phyloP scores from a whole-genome alignment of 495 filamentous ascomycete species.

The Podospora sp. region DNA sequence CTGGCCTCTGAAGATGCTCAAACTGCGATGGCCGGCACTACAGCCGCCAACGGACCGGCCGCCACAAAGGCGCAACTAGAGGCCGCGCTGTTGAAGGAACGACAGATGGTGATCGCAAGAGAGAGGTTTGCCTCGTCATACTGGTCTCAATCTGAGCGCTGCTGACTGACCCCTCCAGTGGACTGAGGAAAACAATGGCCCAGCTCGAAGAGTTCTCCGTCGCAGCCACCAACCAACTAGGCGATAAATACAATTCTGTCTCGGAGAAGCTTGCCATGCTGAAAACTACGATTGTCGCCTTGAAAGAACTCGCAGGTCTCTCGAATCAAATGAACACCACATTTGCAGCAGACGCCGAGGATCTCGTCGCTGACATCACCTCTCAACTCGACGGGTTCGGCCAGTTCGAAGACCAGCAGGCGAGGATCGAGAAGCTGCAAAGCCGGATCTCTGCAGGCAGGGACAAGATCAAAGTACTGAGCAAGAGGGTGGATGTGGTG shows the following conservation, averaged over 20 bases:
- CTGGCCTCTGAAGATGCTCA: slow-evolving; percentile 34
- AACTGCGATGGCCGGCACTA: slow-evolving; percentile 1
- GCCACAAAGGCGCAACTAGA: slow-evolving; percentile 25
- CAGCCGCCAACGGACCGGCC: slow-evolving; percentile 20
- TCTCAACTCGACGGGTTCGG: slow-evolving; percentile 67
- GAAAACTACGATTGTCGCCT: slow-evolving; percentile 64
- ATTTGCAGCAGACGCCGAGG: slow-evolving; percentile 64
- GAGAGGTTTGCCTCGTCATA: slow-evolving; percentile 42
- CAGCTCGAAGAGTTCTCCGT: slow-evolving; percentile 50
- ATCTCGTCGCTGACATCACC: slow-evolving; percentile 62
- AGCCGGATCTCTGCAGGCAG: slow-evolving; percentile 65
- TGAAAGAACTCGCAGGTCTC: slow-evolving; percentile 69
- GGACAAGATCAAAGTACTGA: slow-evolving; percentile 64
- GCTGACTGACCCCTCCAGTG: slow-evolving; percentile 36
- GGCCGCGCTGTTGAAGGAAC: slow-evolving; percentile 43
- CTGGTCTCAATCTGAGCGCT: background rate
- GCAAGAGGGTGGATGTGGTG: slow-evolving; percentile 66
- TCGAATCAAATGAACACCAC: slow-evolving; percentile 61
- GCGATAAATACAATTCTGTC: slow-evolving; percentile 83
- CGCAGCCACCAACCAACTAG: slow-evolving; percentile 71
- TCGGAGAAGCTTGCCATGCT: slow-evolving; percentile 74
- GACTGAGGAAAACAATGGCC: slow-evolving; percentile 44
- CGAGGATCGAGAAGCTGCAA: slow-evolving; percentile 66
- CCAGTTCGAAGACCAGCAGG: slow-evolving; percentile 70
- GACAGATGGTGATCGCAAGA: slow-evolving; percentile 42